These are phyloP conservation scores for Plectosphaerella cucumerina DNA, from an alignment of 2,329 filamentous ascomycete species.

Conservation along the genomic window DNA sequence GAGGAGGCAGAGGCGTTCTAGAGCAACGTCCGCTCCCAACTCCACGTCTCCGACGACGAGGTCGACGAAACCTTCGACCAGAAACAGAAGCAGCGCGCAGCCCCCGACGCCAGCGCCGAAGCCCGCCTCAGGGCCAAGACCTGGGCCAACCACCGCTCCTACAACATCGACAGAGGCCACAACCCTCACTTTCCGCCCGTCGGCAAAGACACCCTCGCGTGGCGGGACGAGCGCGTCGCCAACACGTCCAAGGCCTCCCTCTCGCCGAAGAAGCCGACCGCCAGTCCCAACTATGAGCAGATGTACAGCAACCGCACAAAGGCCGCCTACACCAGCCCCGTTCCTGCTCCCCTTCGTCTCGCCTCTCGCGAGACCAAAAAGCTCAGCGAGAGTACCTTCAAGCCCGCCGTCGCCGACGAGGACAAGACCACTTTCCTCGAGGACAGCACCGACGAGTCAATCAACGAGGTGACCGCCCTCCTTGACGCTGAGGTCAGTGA, in stretches of 20 bases:
- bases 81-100: neutral
- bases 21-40: conserved; percentile 21
- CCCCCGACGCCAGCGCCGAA: neutral
- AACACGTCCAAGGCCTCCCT: neutral
- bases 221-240: conserved; percentile 3
- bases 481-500: neutral
- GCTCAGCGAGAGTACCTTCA: too few relatives aligned
- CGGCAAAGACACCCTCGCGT: conserved; percentile 4
- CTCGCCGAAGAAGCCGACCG: neutral
- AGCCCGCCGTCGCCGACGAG: too few relatives aligned
- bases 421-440: too few relatives aligned
- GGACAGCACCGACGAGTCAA: too few relatives aligned
- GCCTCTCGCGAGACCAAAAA: conserved; percentile 2
- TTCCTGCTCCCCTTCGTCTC: conserved; percentile 10
- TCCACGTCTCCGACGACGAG: conserved; percentile 26
- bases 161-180: neutral
- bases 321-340: conserved; percentile 10
- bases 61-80: conserved; percentile 10
- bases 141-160: neutral
- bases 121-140: neutral
- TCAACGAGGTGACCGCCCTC: too few relatives aligned
- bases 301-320: conserved; percentile 8
- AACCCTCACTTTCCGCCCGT: neutral
- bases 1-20: conserved; percentile 25
- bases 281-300: conserved; percentile 3